These are phyloP conservation scores for Immersiporthe knoxdaviesiana DNA, from an alignment of 2,329 filamentous ascomycete species.

Conservation along the genomic window DNA sequence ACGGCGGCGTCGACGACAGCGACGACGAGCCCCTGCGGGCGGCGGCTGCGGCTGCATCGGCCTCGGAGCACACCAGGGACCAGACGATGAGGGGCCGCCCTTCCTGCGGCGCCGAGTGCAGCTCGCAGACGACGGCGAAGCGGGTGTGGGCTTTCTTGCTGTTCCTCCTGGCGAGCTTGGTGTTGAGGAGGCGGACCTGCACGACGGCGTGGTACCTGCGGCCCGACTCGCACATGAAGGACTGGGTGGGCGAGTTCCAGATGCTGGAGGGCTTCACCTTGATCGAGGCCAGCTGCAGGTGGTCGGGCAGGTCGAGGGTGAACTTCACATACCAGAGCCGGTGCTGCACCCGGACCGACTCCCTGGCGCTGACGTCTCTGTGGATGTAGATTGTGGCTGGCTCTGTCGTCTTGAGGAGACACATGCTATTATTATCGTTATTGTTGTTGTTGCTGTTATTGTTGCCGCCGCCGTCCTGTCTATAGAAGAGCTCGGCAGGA, in stretches of 20 bases:
- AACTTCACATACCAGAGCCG: neutral
- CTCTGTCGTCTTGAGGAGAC: neutral
- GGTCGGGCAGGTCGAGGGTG: neutral
- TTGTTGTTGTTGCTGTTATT: too few relatives aligned
- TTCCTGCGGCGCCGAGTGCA: constrained; percentile 10
- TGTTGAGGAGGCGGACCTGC: neutral
- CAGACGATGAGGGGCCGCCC: neutral
- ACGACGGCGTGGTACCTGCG: constrained; percentile 9
- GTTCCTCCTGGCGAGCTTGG: neutral
- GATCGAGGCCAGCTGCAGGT: constrained; percentile 5
- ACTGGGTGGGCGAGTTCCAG: constrained; percentile 8
- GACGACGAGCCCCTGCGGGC: neutral
- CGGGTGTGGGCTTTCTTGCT: neutral
- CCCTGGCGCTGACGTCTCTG: constrained; percentile 3
- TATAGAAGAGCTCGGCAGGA: neutral
- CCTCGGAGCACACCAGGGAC: constrained; percentile 3
- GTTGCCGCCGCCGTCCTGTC: neutral
- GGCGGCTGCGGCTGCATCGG: too few relatives aligned
- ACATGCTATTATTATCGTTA: neutral
- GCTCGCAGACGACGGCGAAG: constrained; percentile 8
- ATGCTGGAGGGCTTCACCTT: constrained; percentile 9
- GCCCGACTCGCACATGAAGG: constrained; percentile 4
- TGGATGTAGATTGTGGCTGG: neutral
- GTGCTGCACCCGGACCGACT: constrained; percentile 1
- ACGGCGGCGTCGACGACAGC: too few relatives aligned